Base-by-base conservation (phyloP, 345 rosid genomes). In the Melaleuca quinquenervia region DNA sequence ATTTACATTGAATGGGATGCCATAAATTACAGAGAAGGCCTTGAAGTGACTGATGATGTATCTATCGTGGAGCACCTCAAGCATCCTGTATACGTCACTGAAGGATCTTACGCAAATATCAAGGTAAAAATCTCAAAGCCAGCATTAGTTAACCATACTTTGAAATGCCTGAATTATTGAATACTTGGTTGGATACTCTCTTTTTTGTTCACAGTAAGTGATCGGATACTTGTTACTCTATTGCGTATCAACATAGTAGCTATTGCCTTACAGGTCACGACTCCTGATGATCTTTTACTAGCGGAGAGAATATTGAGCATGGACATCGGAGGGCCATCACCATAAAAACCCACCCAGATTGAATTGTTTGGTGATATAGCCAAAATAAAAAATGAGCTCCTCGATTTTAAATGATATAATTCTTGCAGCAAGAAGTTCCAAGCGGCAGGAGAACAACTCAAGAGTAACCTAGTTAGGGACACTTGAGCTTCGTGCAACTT, bases 41-140 rank as follows among this genome's bases (percentile, higher is more conserved):
- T 96, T 85, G 98, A 97, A 91, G 98, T 97, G 53, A 97, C 98
- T 1, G 98, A 97, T 89, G 98, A 97, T 88, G 98, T 96, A 52
- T 97, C 99, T 0, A 97, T 96, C 6, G 96, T 97, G 82, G 99
- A 97, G 91, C 92, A 94, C 91, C 98, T 97, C 70, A 93, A 94
- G 86, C 98, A 97, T 89, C 97, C 97, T 5, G 98, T 97, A 8
- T 93, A 88, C 88, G 93, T 95, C 86, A 95, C 98, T 14, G 96
- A 93, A 92, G 99, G 98, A 91, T 97, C 96, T 52, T 95, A 96
- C 88, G 95, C 98, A 80, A 97, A 96, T 90, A 97, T 97, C 91
- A 97, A 97, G 95, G 98, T 93, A 90, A 84, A 41, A 51, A 32
- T 24, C n/a, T 48, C 53, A 49, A 22, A 18, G 36, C 48, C 32